Evolutionary conservation across 129 eudicot genomes (phyloP).

Genomic region (Flaveria robusta): DNA sequence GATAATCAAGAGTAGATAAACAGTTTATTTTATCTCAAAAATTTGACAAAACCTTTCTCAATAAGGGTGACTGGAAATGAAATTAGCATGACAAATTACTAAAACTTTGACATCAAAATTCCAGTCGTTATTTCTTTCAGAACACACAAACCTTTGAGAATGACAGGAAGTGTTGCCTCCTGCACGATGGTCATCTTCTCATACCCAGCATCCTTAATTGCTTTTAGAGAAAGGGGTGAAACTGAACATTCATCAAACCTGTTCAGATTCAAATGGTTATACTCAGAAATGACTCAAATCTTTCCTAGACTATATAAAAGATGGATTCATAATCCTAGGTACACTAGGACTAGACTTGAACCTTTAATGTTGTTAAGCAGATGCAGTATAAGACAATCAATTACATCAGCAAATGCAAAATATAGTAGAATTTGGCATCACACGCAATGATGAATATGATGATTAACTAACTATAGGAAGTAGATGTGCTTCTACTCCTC

Average conservation of each 20-base stretch:
- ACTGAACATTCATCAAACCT: slow-evolving; percentile 94
- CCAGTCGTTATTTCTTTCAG: background rate
- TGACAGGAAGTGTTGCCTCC: slow-evolving; percentile 94
- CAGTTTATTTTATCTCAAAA: slow-evolving; percentile 3
- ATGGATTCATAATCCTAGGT: slow-evolving; percentile 17
- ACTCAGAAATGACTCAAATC: slow-evolving; percentile 25
- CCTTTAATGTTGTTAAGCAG: slow-evolving; percentile 13
- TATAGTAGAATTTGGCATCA: background rate
- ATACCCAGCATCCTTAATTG: slow-evolving; percentile 88
- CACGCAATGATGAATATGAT: slow-evolving; percentile 6
- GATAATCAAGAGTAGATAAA: background rate
- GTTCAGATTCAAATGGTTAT: slow-evolving; percentile 16
- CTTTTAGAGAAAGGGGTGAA: slow-evolving; percentile 78
- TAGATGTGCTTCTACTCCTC: slow-evolving; percentile 15
- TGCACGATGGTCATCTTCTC: slow-evolving; percentile 97
- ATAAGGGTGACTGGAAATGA: background rate
- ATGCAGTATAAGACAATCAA: background rate
- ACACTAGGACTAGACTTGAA: background rate
- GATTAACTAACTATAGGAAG: slow-evolving; percentile 3
- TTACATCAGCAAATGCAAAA: background rate
- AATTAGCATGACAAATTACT: background rate
- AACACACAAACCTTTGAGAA: slow-evolving; percentile 61
- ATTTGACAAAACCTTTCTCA: background rate
- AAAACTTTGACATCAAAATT: background rate
- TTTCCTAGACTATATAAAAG: background rate